A percentile compares a stretch with the other conserved stretches of the same genome.
Conservation (phyloP, 306 rosid species). For the Mucuna pruriens region DNA sequence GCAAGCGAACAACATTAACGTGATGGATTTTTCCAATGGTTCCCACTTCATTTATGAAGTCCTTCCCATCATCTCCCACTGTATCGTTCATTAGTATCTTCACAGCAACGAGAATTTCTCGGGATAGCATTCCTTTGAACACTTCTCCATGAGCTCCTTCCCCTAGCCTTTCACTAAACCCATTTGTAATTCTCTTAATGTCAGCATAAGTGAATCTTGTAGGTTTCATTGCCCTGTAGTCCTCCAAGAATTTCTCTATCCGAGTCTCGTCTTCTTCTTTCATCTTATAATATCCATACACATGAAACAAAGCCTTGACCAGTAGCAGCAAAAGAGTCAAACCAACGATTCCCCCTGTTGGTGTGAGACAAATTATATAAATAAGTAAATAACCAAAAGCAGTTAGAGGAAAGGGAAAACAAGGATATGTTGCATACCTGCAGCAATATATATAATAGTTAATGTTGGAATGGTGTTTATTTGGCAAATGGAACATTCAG, state of each 20-base stretch:
- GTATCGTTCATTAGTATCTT: slow-evolving; percentile 26
- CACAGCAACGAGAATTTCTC: slow-evolving; percentile 15
- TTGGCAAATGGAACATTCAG: neutral
- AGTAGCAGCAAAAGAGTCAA: neutral
- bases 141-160: slow-evolving; percentile 38
- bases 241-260: slow-evolving; percentile 37
- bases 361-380: neutral
- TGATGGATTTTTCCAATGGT: neutral
- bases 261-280: slow-evolving; percentile 34
- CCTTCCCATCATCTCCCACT: slow-evolving; percentile 40
- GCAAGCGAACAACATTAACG: neutral
- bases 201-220: slow-evolving; percentile 44
- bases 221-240: slow-evolving; percentile 37
- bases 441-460: neutral
- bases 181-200: slow-evolving; percentile 41
- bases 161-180: neutral
- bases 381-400: neutral
- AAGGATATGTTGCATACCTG: slow-evolving; percentile 5
- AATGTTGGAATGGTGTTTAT: neutral
- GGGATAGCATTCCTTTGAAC: slow-evolving; percentile 30
- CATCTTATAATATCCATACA: neutral
- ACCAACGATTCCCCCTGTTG: neutral
- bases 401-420: neutral
- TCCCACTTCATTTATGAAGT: slow-evolving; percentile 9
- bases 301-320: neutral